Conservation (phyloP, 2,329 filamentous ascomycete genomes). For the Ampelomyces quisqualis region DNA sequence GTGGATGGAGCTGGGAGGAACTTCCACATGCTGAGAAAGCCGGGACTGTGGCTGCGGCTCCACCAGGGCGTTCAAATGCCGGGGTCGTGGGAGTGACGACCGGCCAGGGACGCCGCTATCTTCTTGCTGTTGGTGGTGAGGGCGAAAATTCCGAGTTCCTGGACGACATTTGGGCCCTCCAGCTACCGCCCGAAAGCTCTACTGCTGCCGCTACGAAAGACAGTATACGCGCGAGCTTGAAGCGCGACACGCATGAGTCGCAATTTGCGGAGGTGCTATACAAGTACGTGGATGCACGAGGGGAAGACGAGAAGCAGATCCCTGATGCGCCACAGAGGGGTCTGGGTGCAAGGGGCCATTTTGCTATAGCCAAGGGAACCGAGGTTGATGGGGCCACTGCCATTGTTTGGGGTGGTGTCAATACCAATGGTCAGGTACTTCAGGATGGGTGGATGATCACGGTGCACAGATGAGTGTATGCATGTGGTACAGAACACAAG, state of each 20-base stretch:
- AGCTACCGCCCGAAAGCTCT: constrained; percentile 51
- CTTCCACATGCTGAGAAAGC: constrained; percentile 19
- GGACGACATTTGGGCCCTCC: constrained; percentile 56
- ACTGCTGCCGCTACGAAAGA: constrained; percentile 55
- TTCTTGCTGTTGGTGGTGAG: constrained; percentile 54
- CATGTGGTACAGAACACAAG: background rate
- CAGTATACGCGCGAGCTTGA: constrained; percentile 48
- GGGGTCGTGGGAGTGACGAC: constrained; percentile 52
- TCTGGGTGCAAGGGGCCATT: constrained; percentile 45
- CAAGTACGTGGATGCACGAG: constrained; percentile 47
- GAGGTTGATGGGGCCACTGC: constrained; percentile 52
- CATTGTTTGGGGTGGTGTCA: constrained; percentile 57
- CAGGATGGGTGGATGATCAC: constrained; percentile 49
- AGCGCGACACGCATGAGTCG: constrained; percentile 50
- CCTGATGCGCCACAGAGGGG: constrained; percentile 43
- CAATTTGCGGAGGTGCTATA: constrained; percentile 56
- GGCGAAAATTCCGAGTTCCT: constrained; percentile 27
- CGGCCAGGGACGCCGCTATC: constrained; percentile 55
- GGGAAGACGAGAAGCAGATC: constrained; percentile 47
- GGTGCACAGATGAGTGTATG: constrained; percentile 33
- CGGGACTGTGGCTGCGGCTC: constrained; percentile 23
- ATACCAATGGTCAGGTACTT: constrained; percentile 44
- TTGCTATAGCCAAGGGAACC: constrained; percentile 44
- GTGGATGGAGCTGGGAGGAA: constrained; percentile 39
- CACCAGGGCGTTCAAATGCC: constrained; percentile 47